These are phyloP conservation scores for Hypomyces rosellus DNA, from an alignment of 2,329 filamentous ascomycete genomes.

Conservation along the genomic window DNA sequence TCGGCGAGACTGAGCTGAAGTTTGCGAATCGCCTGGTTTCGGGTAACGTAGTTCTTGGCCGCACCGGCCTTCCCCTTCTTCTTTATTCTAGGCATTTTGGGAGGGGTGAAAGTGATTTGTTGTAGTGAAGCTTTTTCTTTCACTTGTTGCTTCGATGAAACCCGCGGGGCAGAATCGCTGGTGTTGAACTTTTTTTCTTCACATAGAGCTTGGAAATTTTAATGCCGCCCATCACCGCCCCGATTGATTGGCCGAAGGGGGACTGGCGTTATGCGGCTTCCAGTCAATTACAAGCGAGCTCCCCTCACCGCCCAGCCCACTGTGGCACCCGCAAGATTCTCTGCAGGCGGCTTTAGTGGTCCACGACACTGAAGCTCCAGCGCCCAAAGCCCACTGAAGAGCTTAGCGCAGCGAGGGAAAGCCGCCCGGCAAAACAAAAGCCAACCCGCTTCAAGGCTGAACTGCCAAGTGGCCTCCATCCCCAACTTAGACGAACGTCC, in stretches of 20 bases:
- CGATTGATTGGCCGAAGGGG: neutral
- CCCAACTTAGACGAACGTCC: neutral
- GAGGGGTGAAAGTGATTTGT: conserved; percentile 10
- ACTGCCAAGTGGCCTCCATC: conserved; percentile 27
- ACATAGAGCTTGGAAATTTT: conserved; percentile 24
- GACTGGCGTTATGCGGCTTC: conserved; percentile 11
- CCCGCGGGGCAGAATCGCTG: conserved; percentile 29
- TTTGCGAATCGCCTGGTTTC: conserved; percentile 95
- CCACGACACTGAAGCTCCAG: neutral
- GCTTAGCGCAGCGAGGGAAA: neutral
- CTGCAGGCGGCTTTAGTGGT: neutral
- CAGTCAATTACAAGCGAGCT: neutral
- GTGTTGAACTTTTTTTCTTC: conserved; percentile 25
- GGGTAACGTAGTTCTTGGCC: conserved; percentile 97
- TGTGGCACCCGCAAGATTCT: conserved; percentile 4
- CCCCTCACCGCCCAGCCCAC: conserved; percentile 20
- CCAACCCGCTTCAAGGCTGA: conserved; percentile 7
- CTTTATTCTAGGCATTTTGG: conserved; percentile 68
- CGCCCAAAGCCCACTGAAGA: neutral
- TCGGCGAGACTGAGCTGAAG: conserved; percentile 95
- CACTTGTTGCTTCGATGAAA: conserved; percentile 13
- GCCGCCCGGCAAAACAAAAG: no score
- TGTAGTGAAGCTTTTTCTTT: conserved; percentile 13
- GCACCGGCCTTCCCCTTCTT: conserved; percentile 89
- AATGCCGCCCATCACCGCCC: conserved; percentile 27